A percentile compares a stretch with the other conserved stretches of the same genome.
phyloP scores from a whole-genome alignment of 139 green algal species.

The Chlamydomonas applanata region DNA sequence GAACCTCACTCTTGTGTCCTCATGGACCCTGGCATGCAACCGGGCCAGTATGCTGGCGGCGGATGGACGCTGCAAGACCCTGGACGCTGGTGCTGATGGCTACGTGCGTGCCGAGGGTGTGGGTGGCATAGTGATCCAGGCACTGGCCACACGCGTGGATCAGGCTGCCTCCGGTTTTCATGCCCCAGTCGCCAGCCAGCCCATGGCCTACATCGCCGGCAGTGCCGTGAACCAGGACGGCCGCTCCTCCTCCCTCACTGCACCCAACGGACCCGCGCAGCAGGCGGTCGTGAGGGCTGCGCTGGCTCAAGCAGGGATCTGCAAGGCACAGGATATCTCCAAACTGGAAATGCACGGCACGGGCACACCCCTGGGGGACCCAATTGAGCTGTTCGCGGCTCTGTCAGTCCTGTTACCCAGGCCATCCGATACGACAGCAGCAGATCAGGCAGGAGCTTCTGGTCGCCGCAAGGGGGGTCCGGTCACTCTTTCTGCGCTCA shows the following conservation, averaged over 20 bases:
- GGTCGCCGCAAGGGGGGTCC: background rate
- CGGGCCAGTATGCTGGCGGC: conserved; percentile 74
- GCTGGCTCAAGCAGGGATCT: conserved; percentile 36
- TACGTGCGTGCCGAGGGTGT: conserved; percentile 78
- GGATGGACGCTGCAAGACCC: conserved; percentile 85
- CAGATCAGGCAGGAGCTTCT: no score
- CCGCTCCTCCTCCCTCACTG: conserved; percentile 61
- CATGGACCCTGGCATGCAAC: conserved; percentile 55
- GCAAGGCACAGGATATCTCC: background rate
- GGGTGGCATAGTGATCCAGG: conserved; percentile 27
- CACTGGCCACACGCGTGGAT: background rate
- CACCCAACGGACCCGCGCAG: conserved; percentile 78
- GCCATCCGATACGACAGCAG: background rate
- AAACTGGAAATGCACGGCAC: conserved; percentile 77
- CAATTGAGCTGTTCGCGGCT: conserved; percentile 70
- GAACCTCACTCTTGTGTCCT: conserved; percentile 59
- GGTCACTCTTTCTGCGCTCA: conserved; percentile 39
- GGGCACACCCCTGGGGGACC: conserved; percentile 84
- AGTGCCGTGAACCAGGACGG: conserved; percentile 4
- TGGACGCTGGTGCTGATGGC: conserved; percentile 84
- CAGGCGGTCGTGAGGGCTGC: conserved; percentile 70
- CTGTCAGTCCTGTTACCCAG: conserved; percentile 5
- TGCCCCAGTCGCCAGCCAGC: background rate
- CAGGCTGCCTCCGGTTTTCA: background rate
- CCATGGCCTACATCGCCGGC: background rate